Evolutionary conservation across 108 stramenopile genomes (phyloP).

Genomic region (Cyclotella kingstonii): DNA sequence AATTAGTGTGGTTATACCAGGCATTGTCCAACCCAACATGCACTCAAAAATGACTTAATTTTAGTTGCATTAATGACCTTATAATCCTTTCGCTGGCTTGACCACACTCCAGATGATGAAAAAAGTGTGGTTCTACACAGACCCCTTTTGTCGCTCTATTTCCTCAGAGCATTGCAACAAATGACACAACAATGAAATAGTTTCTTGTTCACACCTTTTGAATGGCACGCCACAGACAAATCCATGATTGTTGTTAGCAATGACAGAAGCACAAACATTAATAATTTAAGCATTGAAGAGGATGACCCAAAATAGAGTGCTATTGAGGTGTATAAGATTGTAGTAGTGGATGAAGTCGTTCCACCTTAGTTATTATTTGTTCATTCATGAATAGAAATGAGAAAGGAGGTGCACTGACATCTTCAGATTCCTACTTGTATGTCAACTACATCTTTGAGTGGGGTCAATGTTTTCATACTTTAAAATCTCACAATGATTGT

Average conservation of each 20-base stretch:
- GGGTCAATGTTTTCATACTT: conserved; percentile 94
- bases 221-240: conserved; percentile 98
- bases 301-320: conserved; percentile 52
- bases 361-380: conserved; percentile 98
- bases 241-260: conserved; percentile 85
- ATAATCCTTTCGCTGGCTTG: too few relatives aligned
- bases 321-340: conserved; percentile 30
- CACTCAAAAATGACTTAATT: too few relatives aligned
- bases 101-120: too few relatives aligned
- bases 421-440: conserved; percentile 95
- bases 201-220: conserved; percentile 91
- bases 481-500: conserved; percentile 66
- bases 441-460: conserved; percentile 92
- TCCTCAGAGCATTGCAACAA: too few relatives aligned
- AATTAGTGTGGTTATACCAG: too few relatives aligned
- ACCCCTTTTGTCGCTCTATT: too few relatives aligned
- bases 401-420: conserved; percentile 97
- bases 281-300: conserved; percentile 96
- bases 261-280: conserved; percentile 88
- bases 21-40: too few relatives aligned
- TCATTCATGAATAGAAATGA: conserved; percentile 88
- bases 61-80: too few relatives aligned
- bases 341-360: conserved; percentile 55
- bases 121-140: too few relatives aligned
- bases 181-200: too few relatives aligned